Evolutionary conservation across 1,284 basidiomycete species (phyloP).

Genomic region (Apiotrichum veenhuisii): DNA sequence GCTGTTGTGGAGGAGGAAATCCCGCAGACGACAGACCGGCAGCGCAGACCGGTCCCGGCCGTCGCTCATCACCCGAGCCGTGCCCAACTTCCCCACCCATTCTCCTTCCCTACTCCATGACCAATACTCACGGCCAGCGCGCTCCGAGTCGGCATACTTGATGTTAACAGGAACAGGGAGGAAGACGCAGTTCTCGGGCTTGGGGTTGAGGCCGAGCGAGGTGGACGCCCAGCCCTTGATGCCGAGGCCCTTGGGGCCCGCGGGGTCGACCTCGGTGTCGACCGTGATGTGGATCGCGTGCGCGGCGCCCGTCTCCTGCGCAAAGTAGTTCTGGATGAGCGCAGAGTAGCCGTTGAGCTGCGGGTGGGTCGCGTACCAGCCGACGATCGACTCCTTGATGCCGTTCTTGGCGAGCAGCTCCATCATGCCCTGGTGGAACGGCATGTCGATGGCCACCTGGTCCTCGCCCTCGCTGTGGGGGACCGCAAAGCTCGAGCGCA

Average conservation of each 20-base stretch:
- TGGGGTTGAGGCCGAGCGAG: slow-evolving; percentile 66
- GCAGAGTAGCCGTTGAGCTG: slow-evolving; percentile 94
- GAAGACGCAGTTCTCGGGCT: slow-evolving; percentile 89
- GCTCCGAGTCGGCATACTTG: slow-evolving; percentile 74
- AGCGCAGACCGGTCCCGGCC: too few species aligned
- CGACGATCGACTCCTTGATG: slow-evolving; percentile 49
- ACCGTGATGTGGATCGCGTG: slow-evolving; percentile 91
- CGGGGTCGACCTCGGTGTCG: slow-evolving; percentile 66
- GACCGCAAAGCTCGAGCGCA: slow-evolving; percentile 80
- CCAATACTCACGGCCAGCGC: slow-evolving; percentile 68
- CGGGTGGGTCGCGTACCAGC: slow-evolving; percentile 76
- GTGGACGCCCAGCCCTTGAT: slow-evolving; percentile 80
- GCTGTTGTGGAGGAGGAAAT: too few species aligned
- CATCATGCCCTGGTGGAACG: slow-evolving; percentile 90
- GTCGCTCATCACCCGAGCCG: too few species aligned
- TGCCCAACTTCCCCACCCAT: not conserved
- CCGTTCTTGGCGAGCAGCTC: slow-evolving; percentile 61
- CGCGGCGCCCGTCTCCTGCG: slow-evolving; percentile 81
- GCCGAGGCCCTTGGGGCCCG: slow-evolving; percentile 64
- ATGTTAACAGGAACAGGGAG: slow-evolving; percentile 79
- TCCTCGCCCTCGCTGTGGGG: slow-evolving; percentile 87
- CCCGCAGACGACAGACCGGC: too few species aligned
- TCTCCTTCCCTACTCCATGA: not conserved
- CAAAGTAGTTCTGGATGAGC: slow-evolving; percentile 97
- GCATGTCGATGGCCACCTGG: slow-evolving; percentile 91